Evolutionary conservation across 2,329 filamentous ascomycete species (phyloP).

Genomic region (Polytolypa hystricis): DNA sequence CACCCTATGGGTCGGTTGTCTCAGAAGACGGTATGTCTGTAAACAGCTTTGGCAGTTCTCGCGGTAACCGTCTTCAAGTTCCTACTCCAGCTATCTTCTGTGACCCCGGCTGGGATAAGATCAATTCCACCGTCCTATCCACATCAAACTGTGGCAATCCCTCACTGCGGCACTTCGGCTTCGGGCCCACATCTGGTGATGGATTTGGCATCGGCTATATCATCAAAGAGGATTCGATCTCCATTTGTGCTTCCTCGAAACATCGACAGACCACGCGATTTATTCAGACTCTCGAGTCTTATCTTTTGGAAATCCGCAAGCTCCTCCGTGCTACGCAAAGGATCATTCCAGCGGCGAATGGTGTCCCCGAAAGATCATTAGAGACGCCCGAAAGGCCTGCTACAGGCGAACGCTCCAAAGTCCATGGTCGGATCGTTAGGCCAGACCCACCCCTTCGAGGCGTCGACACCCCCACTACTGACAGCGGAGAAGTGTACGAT

Average conservation of each 20-base stretch:
- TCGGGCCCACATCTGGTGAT: slow-evolving; percentile 85
- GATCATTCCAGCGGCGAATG: slow-evolving; percentile 31
- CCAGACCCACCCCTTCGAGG: slow-evolving; percentile 38
- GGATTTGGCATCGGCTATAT: slow-evolving; percentile 98
- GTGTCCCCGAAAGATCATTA: slow-evolving; percentile 51
- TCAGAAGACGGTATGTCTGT: slow-evolving; percentile 34
- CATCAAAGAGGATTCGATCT: slow-evolving; percentile 87
- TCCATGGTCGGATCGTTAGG: slow-evolving; percentile 61
- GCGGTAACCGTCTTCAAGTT: slow-evolving; percentile 36
- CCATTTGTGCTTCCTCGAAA: slow-evolving; percentile 85
- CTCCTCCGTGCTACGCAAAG: slow-evolving; percentile 61
- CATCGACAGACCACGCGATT: slow-evolving; percentile 87
- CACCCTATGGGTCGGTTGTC: slow-evolving; percentile 26
- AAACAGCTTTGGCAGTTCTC: slow-evolving; percentile 42
- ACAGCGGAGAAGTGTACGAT: slow-evolving; percentile 63
- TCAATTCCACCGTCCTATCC: slow-evolving; percentile 87
- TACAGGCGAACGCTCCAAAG: slow-evolving; percentile 45
- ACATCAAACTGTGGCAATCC: slow-evolving; percentile 99
- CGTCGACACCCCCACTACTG: slow-evolving; percentile 52
- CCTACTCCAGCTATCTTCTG: slow-evolving; percentile 64
- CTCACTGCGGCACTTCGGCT: slow-evolving; percentile 86
- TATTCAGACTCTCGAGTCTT: slow-evolving; percentile 79
- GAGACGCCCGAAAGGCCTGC: slow-evolving; percentile 36
- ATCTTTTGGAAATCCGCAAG: slow-evolving; percentile 81
- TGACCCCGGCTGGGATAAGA: slow-evolving; percentile 83